Evolutionary conservation across 1,139 yeast species (phyloP), one percentile per base, ranked within the genome.

Genomic region (Blastobotrys capitulatus): DNA sequence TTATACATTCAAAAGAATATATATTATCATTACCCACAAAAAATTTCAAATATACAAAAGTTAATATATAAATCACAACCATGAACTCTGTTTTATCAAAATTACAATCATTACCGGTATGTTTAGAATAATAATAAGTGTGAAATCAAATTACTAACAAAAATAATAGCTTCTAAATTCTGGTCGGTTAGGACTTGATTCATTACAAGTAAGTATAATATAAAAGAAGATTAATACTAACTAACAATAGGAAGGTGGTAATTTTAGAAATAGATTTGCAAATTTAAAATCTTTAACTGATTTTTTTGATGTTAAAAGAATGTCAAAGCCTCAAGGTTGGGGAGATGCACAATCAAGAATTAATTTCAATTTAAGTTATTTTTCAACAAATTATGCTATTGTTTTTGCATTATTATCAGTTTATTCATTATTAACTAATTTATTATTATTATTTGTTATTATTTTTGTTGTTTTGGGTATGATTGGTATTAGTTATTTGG

Each of bases 261-360:
- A 78, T 6, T 58, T 86, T 40, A 89, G 83, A 64, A 63, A 75
- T 42, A 79, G 84, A 53, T 74, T 89, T 55, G 73, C 95, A 50
- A 81, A 86, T 63, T 71, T 92, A 57, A 83, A 86, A 66, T 86
- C 96, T 39, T 89, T 95, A 41, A 95, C 87, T 67, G 97, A 92
- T 67, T 92, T 92, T 66, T 87, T 92, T 62, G 97, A 92, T 66
- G 72, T 86, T 62, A 86, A 92, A 70, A 83, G 96, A 65, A 68
- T 92, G 54, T 85, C 95, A 44, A 89, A 88, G 67, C 98, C 99
- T 20, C 80, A 79, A 50, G 90, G 89, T 68, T 84, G 89, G 69
- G 83, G 86, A 44, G 98, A 94, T 58, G 75, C 86, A 48, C 98
- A 94, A 71, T 79, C 87, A 60, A 80, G 98, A 66, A 87, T 90